Conservation (phyloP, 257 asterid genomes). For the Nyctanthes arbortristis region DNA sequence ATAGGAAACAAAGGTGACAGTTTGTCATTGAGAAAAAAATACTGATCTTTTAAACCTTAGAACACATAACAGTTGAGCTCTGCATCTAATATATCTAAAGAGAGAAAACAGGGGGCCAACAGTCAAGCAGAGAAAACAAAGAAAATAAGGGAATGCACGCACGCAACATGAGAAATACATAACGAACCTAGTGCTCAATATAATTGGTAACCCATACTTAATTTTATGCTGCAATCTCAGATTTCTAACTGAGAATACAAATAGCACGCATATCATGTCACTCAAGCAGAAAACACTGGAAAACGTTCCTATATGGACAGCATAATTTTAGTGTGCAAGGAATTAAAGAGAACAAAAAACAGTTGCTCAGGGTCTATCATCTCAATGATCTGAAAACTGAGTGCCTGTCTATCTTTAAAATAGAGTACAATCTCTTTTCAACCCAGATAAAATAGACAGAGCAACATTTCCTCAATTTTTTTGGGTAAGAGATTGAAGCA, state of each 20-base stretch:
- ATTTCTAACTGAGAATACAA: neutral
- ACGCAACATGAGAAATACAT: neutral
- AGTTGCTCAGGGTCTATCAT: neutral
- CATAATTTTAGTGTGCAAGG: neutral
- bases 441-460: neutral
- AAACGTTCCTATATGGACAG: neutral
- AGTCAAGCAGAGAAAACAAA: neutral
- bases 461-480: neutral
- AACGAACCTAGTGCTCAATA: neutral
- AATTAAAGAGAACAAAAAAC: neutral
- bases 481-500: conserved; percentile 1
- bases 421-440: neutral
- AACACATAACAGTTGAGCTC: neutral
- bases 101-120: neutral
- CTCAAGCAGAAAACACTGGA: neutral
- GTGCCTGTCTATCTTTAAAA: neutral
- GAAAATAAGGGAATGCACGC: neutral
- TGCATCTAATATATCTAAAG: neutral
- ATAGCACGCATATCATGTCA: neutral
- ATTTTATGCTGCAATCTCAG: neutral
- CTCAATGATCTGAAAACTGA: neutral
- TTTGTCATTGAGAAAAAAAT: neutral
- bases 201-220: neutral
- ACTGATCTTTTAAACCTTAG: neutral
- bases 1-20: neutral